phyloP scores from a whole-genome alignment of 306 rosid genomes.

The Carpinus viminea region DNA sequence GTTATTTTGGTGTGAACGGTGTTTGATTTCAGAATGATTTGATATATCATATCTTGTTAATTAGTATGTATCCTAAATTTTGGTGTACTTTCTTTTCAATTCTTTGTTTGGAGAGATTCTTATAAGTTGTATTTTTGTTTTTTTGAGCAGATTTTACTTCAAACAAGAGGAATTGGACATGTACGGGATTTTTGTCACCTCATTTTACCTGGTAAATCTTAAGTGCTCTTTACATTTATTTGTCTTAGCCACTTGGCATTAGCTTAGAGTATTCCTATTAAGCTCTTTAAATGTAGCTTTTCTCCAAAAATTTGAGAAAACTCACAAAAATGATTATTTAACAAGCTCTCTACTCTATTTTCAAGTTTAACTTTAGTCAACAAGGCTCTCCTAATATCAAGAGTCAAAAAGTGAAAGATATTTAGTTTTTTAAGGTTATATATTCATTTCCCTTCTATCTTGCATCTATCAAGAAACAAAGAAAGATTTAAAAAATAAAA shows the following conservation, averaged over 20 bases:
- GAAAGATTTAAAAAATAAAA: too few relatives aligned
- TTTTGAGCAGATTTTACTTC: constrained; percentile 47
- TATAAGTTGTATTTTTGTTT: constrained; percentile 23
- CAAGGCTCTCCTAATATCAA: too few relatives aligned
- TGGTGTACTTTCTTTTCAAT: constrained; percentile 10
- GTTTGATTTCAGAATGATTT: neutral
- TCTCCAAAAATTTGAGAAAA: too few relatives aligned
- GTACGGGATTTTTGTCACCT: constrained; percentile 46
- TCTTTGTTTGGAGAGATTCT: constrained; percentile 8
- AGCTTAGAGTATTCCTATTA: neutral
- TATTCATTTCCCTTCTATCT: too few relatives aligned
- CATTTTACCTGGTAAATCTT: constrained; percentile 49
- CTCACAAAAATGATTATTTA: too few relatives aligned
- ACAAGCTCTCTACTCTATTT: too few relatives aligned
- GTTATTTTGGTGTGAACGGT: neutral
- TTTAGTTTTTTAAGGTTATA: too few relatives aligned
- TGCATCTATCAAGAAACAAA: too few relatives aligned
- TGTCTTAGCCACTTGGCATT: neutral
- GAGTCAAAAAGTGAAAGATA: too few relatives aligned
- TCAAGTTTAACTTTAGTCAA: too few relatives aligned
- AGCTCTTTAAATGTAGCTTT: too few relatives aligned
- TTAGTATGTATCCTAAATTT: neutral
- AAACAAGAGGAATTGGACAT: constrained; percentile 42
- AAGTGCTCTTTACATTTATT: neutral
- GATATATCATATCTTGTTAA: neutral